phyloP scores from a whole-genome alignment of 352 stramenopile species.

The Pythium brachiatum region DNA sequence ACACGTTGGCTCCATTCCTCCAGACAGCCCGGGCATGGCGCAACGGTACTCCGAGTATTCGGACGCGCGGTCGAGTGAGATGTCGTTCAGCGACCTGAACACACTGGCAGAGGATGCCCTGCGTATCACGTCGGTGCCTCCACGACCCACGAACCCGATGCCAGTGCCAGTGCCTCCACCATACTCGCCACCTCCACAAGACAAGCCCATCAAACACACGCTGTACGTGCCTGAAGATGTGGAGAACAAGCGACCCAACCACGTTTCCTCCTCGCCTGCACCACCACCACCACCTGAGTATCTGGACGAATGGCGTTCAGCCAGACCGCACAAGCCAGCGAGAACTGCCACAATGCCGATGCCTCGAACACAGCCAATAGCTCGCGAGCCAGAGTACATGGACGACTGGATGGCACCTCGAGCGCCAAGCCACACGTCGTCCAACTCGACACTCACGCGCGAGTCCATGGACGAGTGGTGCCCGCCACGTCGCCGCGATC shows the following conservation, averaged over 20 bases:
- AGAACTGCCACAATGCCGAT: not conserved
- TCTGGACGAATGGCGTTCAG: conserved; percentile 14
- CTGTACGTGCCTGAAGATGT: conserved; percentile 17
- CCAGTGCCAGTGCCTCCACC: not conserved
- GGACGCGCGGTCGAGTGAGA: conserved; percentile 47
- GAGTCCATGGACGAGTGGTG: conserved; percentile 24
- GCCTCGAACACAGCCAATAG: not conserved
- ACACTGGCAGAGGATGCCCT: conserved; percentile 40
- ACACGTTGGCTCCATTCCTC: conserved; percentile 8
- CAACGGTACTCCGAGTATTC: conserved; percentile 26
- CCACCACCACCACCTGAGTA: not conserved
- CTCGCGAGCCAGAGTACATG: conserved; percentile 4
- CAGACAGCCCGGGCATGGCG: not conserved
- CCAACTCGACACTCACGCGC: conserved; percentile 7
- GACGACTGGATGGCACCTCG: conserved; percentile 13
- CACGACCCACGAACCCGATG: conserved; percentile 3
- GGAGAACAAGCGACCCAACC: conserved; percentile 18
- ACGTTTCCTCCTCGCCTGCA: no score
- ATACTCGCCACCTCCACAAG: not conserved
- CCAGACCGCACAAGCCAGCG: not conserved
- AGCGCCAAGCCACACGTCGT: conserved; percentile 14
- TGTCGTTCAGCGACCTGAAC: conserved; percentile 62
- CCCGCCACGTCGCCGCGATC: conserved; percentile 14
- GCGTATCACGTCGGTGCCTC: conserved; percentile 25
- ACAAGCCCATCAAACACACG: conserved; percentile 1